Evolutionary conservation across 2,329 filamentous ascomycete species (phyloP), one percentile per base, ranked within the genome.

Genomic region (Aspergillus novoparasiticus): DNA sequence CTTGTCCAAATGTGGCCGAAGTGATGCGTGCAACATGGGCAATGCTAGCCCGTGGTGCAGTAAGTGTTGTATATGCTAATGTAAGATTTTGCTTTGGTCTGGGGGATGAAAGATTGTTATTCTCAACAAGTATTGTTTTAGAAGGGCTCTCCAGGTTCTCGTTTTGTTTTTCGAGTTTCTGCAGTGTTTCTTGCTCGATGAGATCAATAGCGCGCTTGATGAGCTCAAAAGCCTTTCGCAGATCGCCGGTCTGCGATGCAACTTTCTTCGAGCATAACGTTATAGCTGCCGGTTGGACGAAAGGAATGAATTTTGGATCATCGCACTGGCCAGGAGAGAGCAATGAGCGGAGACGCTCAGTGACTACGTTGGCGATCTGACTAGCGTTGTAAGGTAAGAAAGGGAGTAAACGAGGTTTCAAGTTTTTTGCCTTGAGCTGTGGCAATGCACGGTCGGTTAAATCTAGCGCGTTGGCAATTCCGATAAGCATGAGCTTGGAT

Each of bases 231-330:
- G 94, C 94, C 78, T 96, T 97, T 64, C 95, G 91, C 56, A 99
- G 79, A 76, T 99, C 95, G 50, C 95, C 95, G 0, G 93, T 97
- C 76, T 98, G 94, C 59, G 91, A 93, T 4, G 95, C 91, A 19
- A 99, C 92, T 76, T 98, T 99, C 76, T 95, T 92, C 9, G 95
- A 91, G 76, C 94, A 96, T 51, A 99, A 89, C 72, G 96, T 92
- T 69, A 99, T 93, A 21, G 95, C 95, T 14, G 93, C 92, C 1
- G 94, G 94, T 72, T 98, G 94, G 63, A 99, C 87, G 73, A 98
- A 97, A 0, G 95, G 95, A 4, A 96, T 81, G 64, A 87, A 90
- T 64, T 86, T 85, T 6, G 84, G 78, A 41, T 86, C 79, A 28
- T 74, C 70, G 26, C 77, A 72, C 39, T 74, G 65, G 26, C 72